These are phyloP conservation scores for Ganoderma meredithae DNA, from an alignment of 1,284 basidiomycete species.

Conservation along the genomic window DNA sequence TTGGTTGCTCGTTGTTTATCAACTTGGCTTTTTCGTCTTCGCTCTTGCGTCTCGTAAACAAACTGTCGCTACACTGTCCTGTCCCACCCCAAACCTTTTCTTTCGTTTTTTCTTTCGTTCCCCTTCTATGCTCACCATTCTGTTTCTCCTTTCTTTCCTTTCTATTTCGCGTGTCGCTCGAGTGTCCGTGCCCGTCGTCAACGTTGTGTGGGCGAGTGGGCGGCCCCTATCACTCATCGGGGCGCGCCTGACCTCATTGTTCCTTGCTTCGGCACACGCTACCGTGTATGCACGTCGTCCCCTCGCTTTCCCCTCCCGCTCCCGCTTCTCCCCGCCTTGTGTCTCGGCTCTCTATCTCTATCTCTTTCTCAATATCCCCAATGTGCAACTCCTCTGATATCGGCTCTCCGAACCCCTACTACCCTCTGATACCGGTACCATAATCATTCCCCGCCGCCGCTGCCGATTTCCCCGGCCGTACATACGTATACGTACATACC, in stretches of 20 bases:
- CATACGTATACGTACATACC: not conserved
- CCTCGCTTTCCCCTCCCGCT: not conserved
- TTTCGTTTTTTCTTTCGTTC: conserved; percentile 16
- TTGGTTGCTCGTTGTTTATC: conserved; percentile 66
- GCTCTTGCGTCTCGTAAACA: conserved; percentile 14
- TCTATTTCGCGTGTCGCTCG: conserved; percentile 5
- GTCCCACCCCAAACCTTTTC: conserved; percentile 13
- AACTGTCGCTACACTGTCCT: conserved; percentile 18
- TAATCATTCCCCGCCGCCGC: conserved; percentile 20
- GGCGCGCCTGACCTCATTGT: conserved; percentile 12
- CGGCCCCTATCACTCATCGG: conserved; percentile 1
- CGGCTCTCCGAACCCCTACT: conserved; percentile 11
- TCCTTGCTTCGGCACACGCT: conserved; percentile 20
- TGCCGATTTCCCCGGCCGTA: not conserved
- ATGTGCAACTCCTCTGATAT: conserved; percentile 7
- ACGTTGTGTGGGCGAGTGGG: not conserved
- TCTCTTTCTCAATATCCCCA: conserved; percentile 7
- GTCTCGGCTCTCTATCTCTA: conserved; percentile 1
- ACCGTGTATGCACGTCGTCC: conserved; percentile 16
- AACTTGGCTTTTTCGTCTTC: conserved; percentile 42
- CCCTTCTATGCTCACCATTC: conserved; percentile 4
- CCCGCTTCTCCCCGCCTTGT: not conserved
- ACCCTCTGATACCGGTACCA: conserved; percentile 35
- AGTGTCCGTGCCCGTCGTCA: conserved; percentile 9
- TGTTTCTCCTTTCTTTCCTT: conserved; percentile 3